Base-by-base conservation (phyloP, 2,329 filamentous ascomycete species). In the Drechslerella dactyloides region DNA sequence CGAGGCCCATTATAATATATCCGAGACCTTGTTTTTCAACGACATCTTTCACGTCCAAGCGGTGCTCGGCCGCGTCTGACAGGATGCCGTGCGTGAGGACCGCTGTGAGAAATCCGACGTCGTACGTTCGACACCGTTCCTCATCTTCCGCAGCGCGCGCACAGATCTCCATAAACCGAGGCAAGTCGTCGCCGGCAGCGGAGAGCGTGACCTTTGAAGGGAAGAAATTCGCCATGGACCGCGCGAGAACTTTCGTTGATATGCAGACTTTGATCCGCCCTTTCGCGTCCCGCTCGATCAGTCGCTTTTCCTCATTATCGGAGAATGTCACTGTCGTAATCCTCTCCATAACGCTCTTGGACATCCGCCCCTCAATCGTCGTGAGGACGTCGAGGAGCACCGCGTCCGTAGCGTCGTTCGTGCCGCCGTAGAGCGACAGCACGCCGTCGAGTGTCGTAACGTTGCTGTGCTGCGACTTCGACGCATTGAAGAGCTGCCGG, bases 401-500 rank as follows among this genome's bases (percentile, higher is more conserved):
- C 5, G 52, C 58, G 58, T 77, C 76, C 17, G 76, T 56, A n/a
- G 68, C 23, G 52, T 74, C 65, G 23, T 74, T 75, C 3, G 66
- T 74, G 7, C 75, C 76, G n/a, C 59, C 48, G 50, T 77, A 77
- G 13, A 76, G 50, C 2, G 58, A 40, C 19, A 77, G 40, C 24
- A 76, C 51, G 2, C 75, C 74, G 30, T 77, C 74, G 1, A 77
- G 42, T 1, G 75, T 77, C 6, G 75, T 75, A 54, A 75, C 35
- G 27, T 70, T 77, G 8, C 73, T 74, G 50, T 76, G 73, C 17
- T 58, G 19, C 15, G 58, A 50, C 54, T 74, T 76, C 8, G 61
- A 64, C 4, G 72, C 50, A 5, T 54, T 73, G 51, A 76, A 77
- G 1, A 77, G 57, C 33, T 48, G 61, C 27, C 72, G 69, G n/a